Percentiles rank a stretch among this genome's conserved stretches.
phyloP scores from a whole-genome alignment of 2,329 filamentous ascomycete species.

The Tolypocladium tropicale region DNA sequence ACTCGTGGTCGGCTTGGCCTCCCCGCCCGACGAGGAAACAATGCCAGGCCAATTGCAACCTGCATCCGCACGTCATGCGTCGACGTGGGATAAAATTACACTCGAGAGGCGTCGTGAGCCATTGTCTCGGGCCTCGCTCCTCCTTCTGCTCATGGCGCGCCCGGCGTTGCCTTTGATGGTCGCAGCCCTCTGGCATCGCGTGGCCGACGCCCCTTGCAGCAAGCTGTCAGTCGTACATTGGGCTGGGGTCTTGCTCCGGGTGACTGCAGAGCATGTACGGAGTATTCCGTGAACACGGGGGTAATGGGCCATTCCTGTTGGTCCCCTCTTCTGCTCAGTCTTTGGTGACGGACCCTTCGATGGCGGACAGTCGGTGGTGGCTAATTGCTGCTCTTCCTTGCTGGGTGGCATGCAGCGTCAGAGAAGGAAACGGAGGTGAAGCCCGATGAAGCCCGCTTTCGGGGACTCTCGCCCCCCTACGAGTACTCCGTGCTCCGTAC shows the following conservation, averaged over 20 bases:
- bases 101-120: background rate
- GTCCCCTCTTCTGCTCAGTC: background rate
- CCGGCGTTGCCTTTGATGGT: background rate
- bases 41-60: background rate
- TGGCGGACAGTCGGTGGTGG: too few species aligned
- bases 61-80: background rate
- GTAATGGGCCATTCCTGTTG: background rate
- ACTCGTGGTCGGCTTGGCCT: too few species aligned
- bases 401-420: background rate
- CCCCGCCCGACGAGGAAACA: background rate
- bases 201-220: background rate
- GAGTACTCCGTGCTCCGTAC: too few species aligned
- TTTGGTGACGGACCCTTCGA: background rate
- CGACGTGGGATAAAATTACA: background rate
- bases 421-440: constrained; percentile 1
- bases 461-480: too few species aligned
- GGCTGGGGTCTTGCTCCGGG: background rate
- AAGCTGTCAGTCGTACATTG: background rate
- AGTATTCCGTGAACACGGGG: background rate
- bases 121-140: background rate
- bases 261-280: too few species aligned
- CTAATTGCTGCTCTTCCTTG: too few species aligned
- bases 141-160: background rate
- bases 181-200: background rate
- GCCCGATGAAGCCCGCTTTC: constrained; percentile 4